Evolutionary conservation across 306 rosid genomes (phyloP).

Genomic region (Medicago lupulina): DNA sequence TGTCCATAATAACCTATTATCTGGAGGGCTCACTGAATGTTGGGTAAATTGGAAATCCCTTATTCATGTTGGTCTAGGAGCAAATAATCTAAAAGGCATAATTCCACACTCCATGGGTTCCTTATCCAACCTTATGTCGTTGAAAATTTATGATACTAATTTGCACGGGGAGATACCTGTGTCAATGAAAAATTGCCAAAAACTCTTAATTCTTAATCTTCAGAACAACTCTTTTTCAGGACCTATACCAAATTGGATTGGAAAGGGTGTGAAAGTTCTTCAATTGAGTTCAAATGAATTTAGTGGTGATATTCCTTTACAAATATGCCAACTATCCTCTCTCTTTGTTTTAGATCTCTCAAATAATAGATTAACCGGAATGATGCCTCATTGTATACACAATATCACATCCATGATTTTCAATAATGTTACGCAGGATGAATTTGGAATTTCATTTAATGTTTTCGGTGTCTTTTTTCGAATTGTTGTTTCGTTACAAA

Average conservation of each 20-base stretch:
- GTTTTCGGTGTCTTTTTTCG: too few relatives aligned
- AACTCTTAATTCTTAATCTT: background rate
- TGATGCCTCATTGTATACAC: background rate
- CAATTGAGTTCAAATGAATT: conserved; percentile 21
- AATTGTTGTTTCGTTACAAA: background rate
- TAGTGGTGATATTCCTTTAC: conserved; percentile 19
- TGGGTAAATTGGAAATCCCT: background rate
- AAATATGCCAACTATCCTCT: conserved; percentile 16
- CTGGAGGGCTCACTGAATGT: background rate
- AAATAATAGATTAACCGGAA: conserved; percentile 7
- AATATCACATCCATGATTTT: background rate
- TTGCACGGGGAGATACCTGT: background rate
- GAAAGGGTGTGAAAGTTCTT: background rate
- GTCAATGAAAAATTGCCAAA: background rate
- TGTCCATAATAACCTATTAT: background rate
- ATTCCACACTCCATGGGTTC: conserved; percentile 20
- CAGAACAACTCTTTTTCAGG: background rate
- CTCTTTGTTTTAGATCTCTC: background rate
- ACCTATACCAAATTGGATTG: background rate
- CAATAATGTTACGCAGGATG: background rate
- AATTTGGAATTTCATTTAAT: background rate
- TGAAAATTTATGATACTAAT: background rate
- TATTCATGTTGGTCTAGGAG: background rate
- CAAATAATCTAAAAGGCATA: background rate
- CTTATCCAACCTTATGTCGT: background rate